Base-by-base conservation (phyloP, 2,329 filamentous ascomycete species). In the Clonostachys sp. region DNA sequence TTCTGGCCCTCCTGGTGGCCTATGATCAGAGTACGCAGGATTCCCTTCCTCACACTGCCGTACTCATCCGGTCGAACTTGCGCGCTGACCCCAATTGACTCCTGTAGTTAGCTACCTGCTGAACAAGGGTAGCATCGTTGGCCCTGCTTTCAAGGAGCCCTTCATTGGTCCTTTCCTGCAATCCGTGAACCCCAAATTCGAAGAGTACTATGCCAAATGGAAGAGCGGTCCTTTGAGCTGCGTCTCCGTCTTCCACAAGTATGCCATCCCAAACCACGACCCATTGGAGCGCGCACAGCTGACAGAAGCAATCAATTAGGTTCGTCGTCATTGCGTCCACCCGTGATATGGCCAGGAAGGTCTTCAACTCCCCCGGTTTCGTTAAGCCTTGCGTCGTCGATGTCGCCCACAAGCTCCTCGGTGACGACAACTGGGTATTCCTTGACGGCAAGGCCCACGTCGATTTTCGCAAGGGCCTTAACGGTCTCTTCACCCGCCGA, bases 201-300 rank as follows among this genome's bases (percentile, higher is more conserved):
- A 86, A 51, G 82, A 91, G 61, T 99, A 99, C 73, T 80, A 91
- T 66, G 85, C 79, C 51, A 96, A 97, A 77, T 99, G 94, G 94
- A 68, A 78, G 59, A 95, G 90, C 62, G 94, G 89, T 42, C 86
- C 89, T 43, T 77, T 99, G 57, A 96, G 91, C 77, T 99, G 94
- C 63, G 94, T 99, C 52, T 96, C 91, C 3, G 91, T 99, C 60
- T 99, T 99, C 75, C 94, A 99, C 83, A 99, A 97, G 90, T 95
- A 81, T 57, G 83, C 49, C 34, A 12, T 18, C 12, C 16, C 24
- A 8, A 30, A 30, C 24, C 10, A 10, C 8, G 8, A 9, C 24
- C 24, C 24, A 30, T 30, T 30, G 24, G 24, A 30, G 24, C 24
- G 24, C 9, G 24, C 24, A 30, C 24, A 30, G 24, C 24, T 30